Evolutionary conservation across 352 stramenopile genomes (phyloP).

Genomic region (Hyaloperonospora arabidopsidis): DNA sequence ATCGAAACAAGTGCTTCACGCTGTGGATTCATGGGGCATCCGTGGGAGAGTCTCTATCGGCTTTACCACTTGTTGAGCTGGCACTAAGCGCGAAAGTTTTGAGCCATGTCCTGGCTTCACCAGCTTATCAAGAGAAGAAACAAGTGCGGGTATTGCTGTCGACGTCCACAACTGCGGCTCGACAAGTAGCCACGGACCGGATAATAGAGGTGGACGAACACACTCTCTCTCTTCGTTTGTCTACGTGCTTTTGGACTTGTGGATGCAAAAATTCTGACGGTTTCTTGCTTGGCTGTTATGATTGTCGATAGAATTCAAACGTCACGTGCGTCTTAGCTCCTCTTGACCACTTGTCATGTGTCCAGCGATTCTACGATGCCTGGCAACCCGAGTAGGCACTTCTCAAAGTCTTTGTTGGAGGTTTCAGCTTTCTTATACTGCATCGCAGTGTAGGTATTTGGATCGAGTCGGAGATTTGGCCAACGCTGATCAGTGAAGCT

Average conservation of each 20-base stretch:
- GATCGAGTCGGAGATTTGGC: conserved; percentile 82
- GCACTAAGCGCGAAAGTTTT: conserved; percentile 21
- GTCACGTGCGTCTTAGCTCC: conserved; percentile 55
- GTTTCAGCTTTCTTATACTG: not conserved
- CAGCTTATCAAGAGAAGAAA: conserved; percentile 8
- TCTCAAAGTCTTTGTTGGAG: not conserved
- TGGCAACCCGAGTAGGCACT: conserved; percentile 49
- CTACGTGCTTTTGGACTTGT: not conserved
- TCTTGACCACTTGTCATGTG: conserved; percentile 43
- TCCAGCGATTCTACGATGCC: conserved; percentile 50
- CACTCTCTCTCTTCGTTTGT: too few relatives aligned
- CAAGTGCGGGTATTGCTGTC: conserved; percentile 48
- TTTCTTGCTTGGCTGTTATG: not conserved
- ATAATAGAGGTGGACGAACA: conserved; percentile 14
- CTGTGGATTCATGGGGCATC: conserved; percentile 74
- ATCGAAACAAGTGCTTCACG: conserved; percentile 18
- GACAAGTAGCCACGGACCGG: conserved; percentile 28
- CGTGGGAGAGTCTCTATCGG: conserved; percentile 64
- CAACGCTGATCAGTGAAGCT: conserved; percentile 54
- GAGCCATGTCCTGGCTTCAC: not conserved
- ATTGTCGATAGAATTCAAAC: conserved; percentile 15
- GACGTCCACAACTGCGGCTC: conserved; percentile 59
- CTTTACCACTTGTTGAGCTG: conserved; percentile 52
- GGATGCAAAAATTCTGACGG: not conserved
- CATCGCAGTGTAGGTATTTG: conserved; percentile 49